Evolutionary conservation across 176 grass and related monocot genomes (phyloP), one percentile per base, ranked within the genome.

Genomic region (Ampelocalamus luodianensis): DNA sequence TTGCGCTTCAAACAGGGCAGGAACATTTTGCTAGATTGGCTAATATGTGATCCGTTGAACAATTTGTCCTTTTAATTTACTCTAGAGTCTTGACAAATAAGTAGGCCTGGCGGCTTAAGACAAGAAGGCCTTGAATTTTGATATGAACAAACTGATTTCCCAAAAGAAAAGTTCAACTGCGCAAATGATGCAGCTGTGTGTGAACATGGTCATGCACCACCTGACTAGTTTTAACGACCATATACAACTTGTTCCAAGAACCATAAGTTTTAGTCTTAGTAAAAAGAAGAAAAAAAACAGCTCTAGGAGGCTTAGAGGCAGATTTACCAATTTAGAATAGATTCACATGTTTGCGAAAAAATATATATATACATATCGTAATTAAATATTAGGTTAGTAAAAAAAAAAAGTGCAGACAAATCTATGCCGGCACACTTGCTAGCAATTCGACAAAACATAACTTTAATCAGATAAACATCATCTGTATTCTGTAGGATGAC

Each of bases 1-100:
- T 49, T 77, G 86, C 83, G 53, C 24, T 71, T 81, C 83, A 77
- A 85, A 90, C 14, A 1, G 36, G 65, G 22, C 77, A 36, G 36
- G 58, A 65, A 9, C 38, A 34, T 42, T 68, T 50, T 23, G 38
- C 40, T 48, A 0, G 24, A 26, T 49, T 27, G 1, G 14, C 27
- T 32, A 59, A 18, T 45, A 5, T 3, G 26, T 32, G 51, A 27
- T 4, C 4, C 51, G 32, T 42, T 82, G 26, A 77, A 78, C 55
- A 60, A 38, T 29, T 70, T 34, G 4, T 56, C 12, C 3, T 17
- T 65, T 65, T 82, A 17, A 11, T 68, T 20, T 53, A 1, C 16
- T 20, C 18, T 49, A 8, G 16, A 17, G 6, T 26, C 29, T 82
- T 77, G 72, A 78, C 51, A 78, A 70, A 40, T 38, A 38, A 46